Conservation (phyloP, 1,284 basidiomycete species). For the Tilletiaria anomala region DNA sequence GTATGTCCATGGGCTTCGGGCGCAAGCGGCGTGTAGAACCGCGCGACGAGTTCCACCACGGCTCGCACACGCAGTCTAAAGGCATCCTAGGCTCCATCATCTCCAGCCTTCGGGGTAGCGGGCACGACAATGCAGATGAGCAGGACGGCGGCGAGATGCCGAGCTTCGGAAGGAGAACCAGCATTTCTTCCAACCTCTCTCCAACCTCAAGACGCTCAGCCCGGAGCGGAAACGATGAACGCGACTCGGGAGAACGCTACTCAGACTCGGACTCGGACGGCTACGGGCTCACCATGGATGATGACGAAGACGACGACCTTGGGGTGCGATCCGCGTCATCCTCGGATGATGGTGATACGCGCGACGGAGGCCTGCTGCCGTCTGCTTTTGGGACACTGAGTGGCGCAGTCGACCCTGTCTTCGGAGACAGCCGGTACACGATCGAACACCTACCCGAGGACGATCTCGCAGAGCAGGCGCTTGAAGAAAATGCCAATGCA, state of each 20-base stretch:
- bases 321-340: conserved; percentile 9
- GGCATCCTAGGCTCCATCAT: too few species aligned
- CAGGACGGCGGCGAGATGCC: too few species aligned
- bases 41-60: too few species aligned
- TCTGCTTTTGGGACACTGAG: conserved; percentile 30
- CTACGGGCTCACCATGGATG: conserved; percentile 11
- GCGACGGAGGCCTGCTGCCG: conserved; percentile 22
- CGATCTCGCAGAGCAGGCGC: conserved; percentile 25
- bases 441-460: conserved; percentile 25
- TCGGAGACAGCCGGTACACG: conserved; percentile 32
- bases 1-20: too few species aligned
- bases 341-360: conserved; percentile 20
- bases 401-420: conserved; percentile 29
- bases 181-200: neutral
- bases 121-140: too few species aligned
- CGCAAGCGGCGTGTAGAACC: too few species aligned
- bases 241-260: neutral
- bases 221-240: neutral
- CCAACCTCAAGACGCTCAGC: neutral
- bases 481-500: conserved; percentile 11
- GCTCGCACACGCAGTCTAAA: too few species aligned
- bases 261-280: conserved; percentile 8
- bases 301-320: conserved; percentile 11
- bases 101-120: too few species aligned
- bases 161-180: too few species aligned